Percentiles rank a stretch among this genome's conserved stretches.
Conservation (phyloP, 352 stramenopile genomes). For the Pythium graminicola region DNA sequence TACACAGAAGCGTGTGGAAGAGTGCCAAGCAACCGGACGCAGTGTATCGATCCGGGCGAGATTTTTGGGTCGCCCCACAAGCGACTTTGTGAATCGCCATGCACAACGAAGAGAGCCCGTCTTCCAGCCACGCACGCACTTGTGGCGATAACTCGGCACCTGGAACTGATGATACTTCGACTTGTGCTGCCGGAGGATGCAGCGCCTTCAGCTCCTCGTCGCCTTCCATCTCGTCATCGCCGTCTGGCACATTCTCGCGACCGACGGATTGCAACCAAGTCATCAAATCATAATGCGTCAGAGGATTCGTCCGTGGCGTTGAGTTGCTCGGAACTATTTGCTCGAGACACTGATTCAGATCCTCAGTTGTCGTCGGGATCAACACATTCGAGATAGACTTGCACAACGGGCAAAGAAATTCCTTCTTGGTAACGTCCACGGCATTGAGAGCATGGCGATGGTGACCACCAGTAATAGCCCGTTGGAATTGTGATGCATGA, state of each 20-base stretch:
- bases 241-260: conserved; percentile 4
- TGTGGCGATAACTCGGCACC: conserved; percentile 17
- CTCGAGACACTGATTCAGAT: conserved; percentile 34
- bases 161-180: neutral
- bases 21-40: conserved; percentile 68
- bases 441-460: conserved; percentile 91
- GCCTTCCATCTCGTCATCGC: conserved; percentile 16
- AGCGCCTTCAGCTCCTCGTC: conserved; percentile 15
- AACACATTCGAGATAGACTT: conserved; percentile 97
- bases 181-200: neutral
- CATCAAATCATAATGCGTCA: conserved; percentile 28
- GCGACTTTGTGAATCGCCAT: conserved; percentile 84
- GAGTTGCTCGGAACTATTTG: neutral
- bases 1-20: conserved; percentile 75
- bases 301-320: neutral
- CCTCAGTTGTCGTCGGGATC: conserved; percentile 79
- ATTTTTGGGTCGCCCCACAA: conserved; percentile 77
- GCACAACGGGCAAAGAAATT: conserved; percentile 96
- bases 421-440: conserved; percentile 94
- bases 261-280: conserved; percentile 37
- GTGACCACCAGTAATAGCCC: conserved; percentile 87
- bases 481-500: conserved; percentile 91
- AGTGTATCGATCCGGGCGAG: conserved; percentile 70
- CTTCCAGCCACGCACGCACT: conserved; percentile 49
- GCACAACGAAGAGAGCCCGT: conserved; percentile 68